These are phyloP conservation scores for Rusavskia elegans DNA, from an alignment of 495 filamentous ascomycete species.

Conservation along the genomic window DNA sequence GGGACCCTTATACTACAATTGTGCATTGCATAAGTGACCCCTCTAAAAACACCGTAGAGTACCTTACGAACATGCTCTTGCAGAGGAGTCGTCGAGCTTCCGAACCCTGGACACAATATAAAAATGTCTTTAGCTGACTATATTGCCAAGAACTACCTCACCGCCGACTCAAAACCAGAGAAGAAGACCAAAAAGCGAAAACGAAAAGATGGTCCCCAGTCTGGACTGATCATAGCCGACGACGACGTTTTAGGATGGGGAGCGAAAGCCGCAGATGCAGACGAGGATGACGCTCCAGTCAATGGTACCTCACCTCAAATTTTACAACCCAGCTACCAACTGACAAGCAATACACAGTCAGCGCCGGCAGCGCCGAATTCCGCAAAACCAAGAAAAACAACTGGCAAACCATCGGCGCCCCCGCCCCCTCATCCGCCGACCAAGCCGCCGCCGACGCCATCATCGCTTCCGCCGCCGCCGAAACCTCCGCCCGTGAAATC, in stretches of 20 bases:
- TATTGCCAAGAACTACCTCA: conserved; percentile 89
- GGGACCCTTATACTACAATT: no score
- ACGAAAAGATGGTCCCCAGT: conserved; percentile 24
- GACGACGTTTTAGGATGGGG: conserved; percentile 71
- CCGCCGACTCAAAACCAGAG: conserved; percentile 52
- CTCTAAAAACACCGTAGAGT: background rate
- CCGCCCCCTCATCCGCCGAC: conserved; percentile 31
- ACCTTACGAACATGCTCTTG: no score
- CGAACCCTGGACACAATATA: background rate
- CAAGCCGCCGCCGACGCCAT: conserved; percentile 69
- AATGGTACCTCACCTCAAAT: conserved; percentile 12
- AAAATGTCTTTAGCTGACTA: conserved; percentile 57
- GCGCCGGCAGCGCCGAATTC: conserved; percentile 49
- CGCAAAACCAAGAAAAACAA: conserved; percentile 57
- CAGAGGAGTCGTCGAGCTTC: background rate
- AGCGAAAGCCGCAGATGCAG: conserved; percentile 18
- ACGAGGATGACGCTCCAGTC: conserved; percentile 28
- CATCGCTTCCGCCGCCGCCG: conserved; percentile 55
- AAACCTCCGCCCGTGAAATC: conserved; percentile 29
- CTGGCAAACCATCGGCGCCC: conserved; percentile 57
- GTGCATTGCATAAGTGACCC: background rate
- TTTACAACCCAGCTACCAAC: background rate
- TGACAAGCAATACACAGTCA: conserved; percentile 19
- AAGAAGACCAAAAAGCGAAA: conserved; percentile 83
- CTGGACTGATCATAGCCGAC: conserved; percentile 76